These are phyloP conservation scores for Coffea eugenioides DNA, from an alignment of 257 asterid species.

Conservation along the genomic window DNA sequence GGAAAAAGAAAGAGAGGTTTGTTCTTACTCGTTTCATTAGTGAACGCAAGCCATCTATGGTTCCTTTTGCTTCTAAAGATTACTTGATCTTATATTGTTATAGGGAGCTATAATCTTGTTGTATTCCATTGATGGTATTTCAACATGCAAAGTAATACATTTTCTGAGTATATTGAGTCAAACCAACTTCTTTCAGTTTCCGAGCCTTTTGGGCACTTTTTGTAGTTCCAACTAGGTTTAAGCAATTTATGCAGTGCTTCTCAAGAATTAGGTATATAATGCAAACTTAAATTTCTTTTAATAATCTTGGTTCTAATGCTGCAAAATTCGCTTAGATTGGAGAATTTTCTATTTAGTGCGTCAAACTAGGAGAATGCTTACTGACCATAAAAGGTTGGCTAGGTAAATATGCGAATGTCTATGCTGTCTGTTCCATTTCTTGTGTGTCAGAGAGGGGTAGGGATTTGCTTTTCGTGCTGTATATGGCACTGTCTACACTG, in stretches of 20 bases:
- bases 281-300: background rate
- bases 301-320: background rate
- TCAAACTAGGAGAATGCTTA: background rate
- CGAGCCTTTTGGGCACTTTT: background rate
- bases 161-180: background rate
- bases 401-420: background rate
- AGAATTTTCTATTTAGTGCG: no score
- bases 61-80: background rate
- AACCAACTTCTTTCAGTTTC: background rate
- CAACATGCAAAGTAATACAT: background rate
- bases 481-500: no score
- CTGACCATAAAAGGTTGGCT: background rate
- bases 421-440: background rate
- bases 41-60: background rate
- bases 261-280: background rate
- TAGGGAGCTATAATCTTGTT: background rate
- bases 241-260: background rate
- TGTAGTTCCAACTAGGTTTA: background rate
- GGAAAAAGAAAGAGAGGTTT: slow-evolving; percentile 44
- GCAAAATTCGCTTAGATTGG: background rate
- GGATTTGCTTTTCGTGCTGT: background rate
- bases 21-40: slow-evolving; percentile 23
- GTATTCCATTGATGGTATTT: background rate
- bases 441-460: background rate
- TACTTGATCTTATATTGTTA: background rate